Evolutionary conservation across 345 rosid genomes (phyloP), one percentile per base, ranked within the genome.

Genomic region (Arabis hirsuta): DNA sequence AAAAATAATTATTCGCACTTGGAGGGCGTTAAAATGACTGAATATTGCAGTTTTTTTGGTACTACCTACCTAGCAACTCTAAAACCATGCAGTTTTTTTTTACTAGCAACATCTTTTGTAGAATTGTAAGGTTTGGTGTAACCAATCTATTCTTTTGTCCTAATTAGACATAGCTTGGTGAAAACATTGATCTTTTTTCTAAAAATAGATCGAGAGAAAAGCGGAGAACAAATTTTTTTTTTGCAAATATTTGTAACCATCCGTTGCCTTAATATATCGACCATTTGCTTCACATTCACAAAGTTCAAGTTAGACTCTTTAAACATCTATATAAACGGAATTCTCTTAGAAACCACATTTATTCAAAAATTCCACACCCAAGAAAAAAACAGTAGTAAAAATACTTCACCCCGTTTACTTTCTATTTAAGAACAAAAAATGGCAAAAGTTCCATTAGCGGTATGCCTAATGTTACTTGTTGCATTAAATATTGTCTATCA

Each of bases 401-500:
- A 2, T 46, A 2, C 7, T 0, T 46, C 7, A 32, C 36, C 36
- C 36, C 6, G 2, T 6, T 7, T 46, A 6, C 16, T 46, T 7
- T 47, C 1, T 8, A 36, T 36, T 47, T n/a, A 16, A 7, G 8
- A 3, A 45, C 12, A 9, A 20, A 38, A 57, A 57, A 57, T 57
- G 62, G 16, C 16, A 38, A 57, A 45, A 57, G 38, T 36, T n/a
- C 38, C 63, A 2, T 19, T 38, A 58, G 63, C 63, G 24, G 29
- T 58, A 19, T 22, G 44, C 38, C 42, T 58, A 20, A 7, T 58
- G 63, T 58, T 58, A 58, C 46, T 58, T 11, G 31, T 58, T 58
- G 9, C 9, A 36, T 36, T 36, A 36, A 36, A 7, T 9, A 2
- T 36, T 36, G 39, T 8, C 39, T 36, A 36, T 36, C 39, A 0